Evolutionary conservation across 179 eudicot genomes (phyloP), one percentile per base, ranked within the genome.

Genomic region (Carnegiea gigantea): DNA sequence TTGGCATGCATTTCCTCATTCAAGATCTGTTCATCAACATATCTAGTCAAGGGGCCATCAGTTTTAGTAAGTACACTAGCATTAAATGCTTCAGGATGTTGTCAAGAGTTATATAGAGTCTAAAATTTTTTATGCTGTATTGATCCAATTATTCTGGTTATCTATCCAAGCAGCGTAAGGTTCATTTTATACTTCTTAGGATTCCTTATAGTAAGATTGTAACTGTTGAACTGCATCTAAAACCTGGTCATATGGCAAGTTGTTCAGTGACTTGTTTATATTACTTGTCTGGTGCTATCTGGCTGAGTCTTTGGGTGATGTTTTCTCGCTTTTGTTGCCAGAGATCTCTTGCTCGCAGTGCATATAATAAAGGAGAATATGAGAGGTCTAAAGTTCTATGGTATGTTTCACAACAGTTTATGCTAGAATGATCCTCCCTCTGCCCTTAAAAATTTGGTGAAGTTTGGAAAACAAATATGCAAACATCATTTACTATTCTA

Each of bases 281-380:
- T 1, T 48, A 48, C 77, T 76, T 17, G 24, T 33, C 53, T 51
- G 20, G 40, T 26, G 77, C 80, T 30, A 21, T 28, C 28, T 23
- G 6, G 77, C 73, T 40, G 43, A 33, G 49, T 62, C 4, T 70
- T 70, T 36, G 64, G 46, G 48, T 60, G 75, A 24, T 18, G 17
- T 5, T 79, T 24, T 48, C 26, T 75, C 59, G 46, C 8, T 79
- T 76, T 26, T 81, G 40, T 85, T 64, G 74, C 70, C 91, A 89
- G 91, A 86, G 99, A 80, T 93, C 97, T 64, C 99, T 96, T 87
- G 99, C 98, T 79, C 96, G 93, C 62, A 90, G 90, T 85, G 97
- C 99, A 81, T 96, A 96, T 87, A 91, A 91, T 62, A 89, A 90
- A 79, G 97, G 92, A 53, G 97, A 93, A 43, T 96, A 89, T 84